Evolutionary conservation across 495 filamentous ascomycete genomes (phyloP), one percentile per base, ranked within the genome.

Genomic region (Pseudevernia furfuracea): DNA sequence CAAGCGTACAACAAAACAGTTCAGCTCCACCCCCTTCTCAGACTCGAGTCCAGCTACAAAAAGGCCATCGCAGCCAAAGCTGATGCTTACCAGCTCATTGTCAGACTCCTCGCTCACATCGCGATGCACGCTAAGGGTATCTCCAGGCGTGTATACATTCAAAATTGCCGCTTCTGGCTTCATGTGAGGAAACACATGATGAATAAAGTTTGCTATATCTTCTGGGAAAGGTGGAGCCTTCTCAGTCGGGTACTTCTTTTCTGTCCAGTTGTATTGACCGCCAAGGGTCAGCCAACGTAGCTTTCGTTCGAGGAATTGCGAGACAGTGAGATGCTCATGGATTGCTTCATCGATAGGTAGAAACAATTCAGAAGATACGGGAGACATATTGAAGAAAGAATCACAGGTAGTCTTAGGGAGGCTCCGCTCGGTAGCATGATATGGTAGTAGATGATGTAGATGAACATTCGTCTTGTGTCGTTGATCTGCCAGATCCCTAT

Each of bases 241-340:
- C 58, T 80, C 81, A 3, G 73, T 69, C 0, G 92, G 91, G 72
- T 97, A 96, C 36, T 80, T 75, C 70, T 95, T 91, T 43, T 81
- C 79, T 4, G 90, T 92, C 93, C 93, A 96, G 74, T 97, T 88
- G 75, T 97, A 96, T 70, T 97, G 92, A 0, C 90, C 91, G 36
- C 93, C 94, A 15, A 97, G 80, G 9, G 93, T 96, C 19, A 96
- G 82, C 94, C 93, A 97, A 55, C 91, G 89, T 10, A 97, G 82
- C 64, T 89, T 92, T 66, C 86, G 87, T 41, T 85, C 79, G 4
- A 96, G 77, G 49, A 88, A 80, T 63, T 81, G 83, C 41, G 81
- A 77, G 57, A 90, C 77, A 19, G 82, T 78, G 10, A 97, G 74
- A 3, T 88, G 80, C 52, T 85, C 87, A 75, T 96, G 91, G 7